Evolutionary conservation across 2,329 filamentous ascomycete species (phyloP), one percentile per base, ranked within the genome.

Genomic region (Botrytis fragariae): DNA sequence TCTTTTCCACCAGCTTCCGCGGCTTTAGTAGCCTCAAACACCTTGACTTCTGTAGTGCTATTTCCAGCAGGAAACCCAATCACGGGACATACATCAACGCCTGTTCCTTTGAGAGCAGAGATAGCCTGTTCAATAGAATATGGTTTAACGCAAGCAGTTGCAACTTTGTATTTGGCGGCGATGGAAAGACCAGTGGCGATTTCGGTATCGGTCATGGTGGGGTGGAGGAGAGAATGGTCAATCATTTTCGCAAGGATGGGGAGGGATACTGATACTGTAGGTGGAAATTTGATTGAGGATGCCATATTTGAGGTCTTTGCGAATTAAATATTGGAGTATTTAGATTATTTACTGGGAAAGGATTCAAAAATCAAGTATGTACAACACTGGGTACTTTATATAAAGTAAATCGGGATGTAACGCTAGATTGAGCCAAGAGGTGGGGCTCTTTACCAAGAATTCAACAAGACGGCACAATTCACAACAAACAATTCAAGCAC

Each of bases 21-120:
- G 0, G 87, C 88, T 1, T 83, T 82, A 0, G 78, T 79, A 0
- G 88, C 86, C 76, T 90, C 89, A 37, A 82, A 80, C 1, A 88
- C 84, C 77, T 91, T 91, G 74, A 86, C 83, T 20, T 82, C 79
- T 0, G 85, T 86, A 0, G 85, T 88, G 76, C 84, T 86, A 79
- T 86, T 89, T 3, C 89, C 88, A 77, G 89, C 86, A 0, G 89
- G 89, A 76, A 91, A 91, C 39, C 88, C 88, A 74, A 90, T 85
- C 48, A 90, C 89, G 1, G 88, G 83, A 76, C 88, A 90, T 44
- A 90, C 79, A 3, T 82, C 77, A 8, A 90, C 88, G 62, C 81
- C 81, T 3, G 83, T 83, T 10, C 84, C 87, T 29, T 83, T 81
- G 0, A 91, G 86, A 1, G 83, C 80, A 45, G 83, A 72, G 35